These are phyloP conservation scores for Athelia sp. DNA, from an alignment of 1,284 basidiomycete genomes.

Conservation along the genomic window DNA sequence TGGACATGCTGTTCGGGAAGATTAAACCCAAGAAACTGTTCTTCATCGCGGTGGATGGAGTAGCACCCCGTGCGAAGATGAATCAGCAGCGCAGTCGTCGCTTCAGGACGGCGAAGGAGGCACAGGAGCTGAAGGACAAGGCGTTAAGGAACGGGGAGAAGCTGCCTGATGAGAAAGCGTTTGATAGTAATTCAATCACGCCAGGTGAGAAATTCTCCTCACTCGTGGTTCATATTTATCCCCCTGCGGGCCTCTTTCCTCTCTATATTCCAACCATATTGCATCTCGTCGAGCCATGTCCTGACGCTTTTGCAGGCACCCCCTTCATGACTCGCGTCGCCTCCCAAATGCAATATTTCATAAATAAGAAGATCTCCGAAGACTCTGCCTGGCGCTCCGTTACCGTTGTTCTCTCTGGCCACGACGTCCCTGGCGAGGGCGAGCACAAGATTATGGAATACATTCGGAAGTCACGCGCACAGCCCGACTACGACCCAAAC, in stretches of 20 bases:
- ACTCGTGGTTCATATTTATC: constrained; percentile 2
- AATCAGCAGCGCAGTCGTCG: constrained; percentile 96
- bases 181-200: constrained; percentile 99
- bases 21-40: constrained; percentile 97
- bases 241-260: constrained; percentile 1
- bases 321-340: constrained; percentile 93
- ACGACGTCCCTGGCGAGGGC: constrained; percentile 97
- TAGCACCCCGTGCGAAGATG: constrained; percentile 99
- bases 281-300: background rate
- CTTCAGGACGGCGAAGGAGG: constrained; percentile 94
- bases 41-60: constrained; percentile 98
- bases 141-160: constrained; percentile 88
- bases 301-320: constrained; percentile 55
- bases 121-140: constrained; percentile 81
- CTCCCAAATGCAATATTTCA: constrained; percentile 90
- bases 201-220: constrained; percentile 62
- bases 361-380: constrained; percentile 96
- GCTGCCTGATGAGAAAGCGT: constrained; percentile 89
- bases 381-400: constrained; percentile 93
- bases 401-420: constrained; percentile 94
- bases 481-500: constrained; percentile 92
- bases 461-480: constrained; percentile 91
- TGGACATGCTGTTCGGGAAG: constrained; percentile 95
- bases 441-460: constrained; percentile 99
- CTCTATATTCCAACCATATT: background rate